Base-by-base conservation (phyloP, 352 stramenopile species). In the Pythium guiyangense region DNA sequence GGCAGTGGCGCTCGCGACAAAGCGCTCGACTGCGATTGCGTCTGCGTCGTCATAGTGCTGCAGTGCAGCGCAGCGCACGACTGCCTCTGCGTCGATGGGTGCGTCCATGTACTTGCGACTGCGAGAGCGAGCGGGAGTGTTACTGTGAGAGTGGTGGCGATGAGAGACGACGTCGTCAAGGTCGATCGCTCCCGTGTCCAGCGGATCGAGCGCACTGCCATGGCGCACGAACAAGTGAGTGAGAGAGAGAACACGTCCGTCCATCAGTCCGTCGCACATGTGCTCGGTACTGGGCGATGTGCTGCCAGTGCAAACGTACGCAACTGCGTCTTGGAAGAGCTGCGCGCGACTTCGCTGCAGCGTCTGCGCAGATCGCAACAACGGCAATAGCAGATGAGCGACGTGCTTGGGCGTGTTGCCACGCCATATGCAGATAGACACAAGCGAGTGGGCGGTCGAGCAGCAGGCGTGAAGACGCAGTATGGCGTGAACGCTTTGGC, bases 261-360 rank as follows among this genome's bases (percentile, higher is more conserved):
- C 15, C 1, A 27, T n/a, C 25, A 27, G 22, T 18, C 9, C 3
- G 0, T 20, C 17, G 37, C 29, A 34, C 29, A 8, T 34, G 0
- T 34, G 29, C 29, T 34, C 29, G 29, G 8, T 34, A 8, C 29
- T 34, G 8, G n/a, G n/a, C 29, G 29, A 34, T 8, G 4, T 8
- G 8, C 4, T 8, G 29, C 29, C 12, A 45, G 40, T 22, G 6
- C 29, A 29, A 22, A 48, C 48, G 20, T 54, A 78, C 70, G 47
- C 69, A 60, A 79, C 71, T 2, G 68, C 71, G 31, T 74, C 50
- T 8, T 74, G 49, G 31, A 74, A 73, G 11, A 47, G 43, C 20
- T 64, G 39, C 12, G 15, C 50, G 4, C 64, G 54, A 37, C 66
- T 66, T 20, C 29, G 64, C 15, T 73, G 65, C 27, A 74, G 58